Evolutionary conservation across 305 asterid species (phyloP), one percentile per base, ranked within the genome.

Genomic region (Plantago coronopus): DNA sequence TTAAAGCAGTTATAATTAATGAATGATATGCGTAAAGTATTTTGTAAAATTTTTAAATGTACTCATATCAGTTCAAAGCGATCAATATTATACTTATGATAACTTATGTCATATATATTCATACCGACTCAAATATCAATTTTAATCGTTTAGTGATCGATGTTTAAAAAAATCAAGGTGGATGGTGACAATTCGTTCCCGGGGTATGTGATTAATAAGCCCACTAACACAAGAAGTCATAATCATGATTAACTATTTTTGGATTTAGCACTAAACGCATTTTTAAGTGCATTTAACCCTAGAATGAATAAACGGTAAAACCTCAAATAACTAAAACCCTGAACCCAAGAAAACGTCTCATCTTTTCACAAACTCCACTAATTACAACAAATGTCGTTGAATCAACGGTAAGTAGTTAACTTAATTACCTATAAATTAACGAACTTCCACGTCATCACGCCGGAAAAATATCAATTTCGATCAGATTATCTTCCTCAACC

Each of bases 381-480:
- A 54, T 72, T 49, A 46, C 67, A 76, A 46, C 67, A 76, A 70
- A 50, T 25, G 47, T 46, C 59, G 31, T n/a, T n/a, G n/a, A n/a
- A n/a, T n/a, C n/a, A n/a, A n/a, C n/a, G n/a, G n/a, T n/a, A n/a
- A n/a, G n/a, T n/a, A n/a, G n/a, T n/a, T n/a, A n/a, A 56, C 15
- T 21, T 10, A 61, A 65, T 78, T 59, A 72, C 69, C 73, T 72
- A 71, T 68, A 31, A 53, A 58, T 3, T 3, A 58, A 74, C 69
- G 0, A 17, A 68, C 34, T 11, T 25, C 66, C 70, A 66, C 73
- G 59, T 69, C 76, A 69, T 40, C 69, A 69, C 66, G 61, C 70
- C 80, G 90, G 85, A 15, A 46, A 76, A 4, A 89, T 75, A 67
- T 90, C 93, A 38, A 90, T 87, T 74, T 87, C 97, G 12, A 90